Evolutionary conservation across 2,329 filamentous ascomycete species (phyloP), one percentile per base, ranked within the genome.

Genomic region (Clonostachys rhizophaga): DNA sequence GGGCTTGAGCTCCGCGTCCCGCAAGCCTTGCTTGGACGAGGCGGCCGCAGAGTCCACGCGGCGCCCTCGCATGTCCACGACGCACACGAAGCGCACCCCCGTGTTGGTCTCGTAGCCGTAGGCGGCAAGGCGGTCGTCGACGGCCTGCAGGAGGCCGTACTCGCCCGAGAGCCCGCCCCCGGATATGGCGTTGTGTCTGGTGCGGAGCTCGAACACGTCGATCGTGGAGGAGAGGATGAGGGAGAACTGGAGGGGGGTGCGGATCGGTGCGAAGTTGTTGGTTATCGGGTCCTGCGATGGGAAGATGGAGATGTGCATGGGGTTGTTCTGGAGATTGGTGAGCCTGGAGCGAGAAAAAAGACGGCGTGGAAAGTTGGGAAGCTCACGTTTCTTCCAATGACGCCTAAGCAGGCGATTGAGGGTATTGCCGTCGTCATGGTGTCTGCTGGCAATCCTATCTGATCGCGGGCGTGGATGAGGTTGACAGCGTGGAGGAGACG

Each of bases 61-160:
- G 18, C 86, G 75, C 2, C 91, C 91, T 55, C 91, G 83, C 80
- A 95, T 90, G 69, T 99, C 92, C 33, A 97, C 86, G 5, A 96
- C 82, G 52, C 91, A 86, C 34, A 97, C 84, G 60, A 99, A 84
- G 63, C 92, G 91, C 53, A 96, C 83, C 39, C 91, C 91, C 24
- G 94, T 97, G 68, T 96, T 97, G 48, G 94, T 96, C 67, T 97
- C 81, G 83, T 89, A 96, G 58, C 94, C 94, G 71, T 97, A 99
- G 55, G 91, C 87, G 35, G 91, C 91, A 42, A 97, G 78, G 24
- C 91, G 82, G 70, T 99, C 92, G 71, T 97, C 94, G 50, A 97
- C 78, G 49, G 91, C 91, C 70, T 97, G 92, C 44, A 99, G 78
- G 12, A 97, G 80, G 33, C 94, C 92, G 55, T 94, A 86, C 64